phyloP scores from a whole-genome alignment of 805 yeast species.

The Myxozyma neotropica region DNA sequence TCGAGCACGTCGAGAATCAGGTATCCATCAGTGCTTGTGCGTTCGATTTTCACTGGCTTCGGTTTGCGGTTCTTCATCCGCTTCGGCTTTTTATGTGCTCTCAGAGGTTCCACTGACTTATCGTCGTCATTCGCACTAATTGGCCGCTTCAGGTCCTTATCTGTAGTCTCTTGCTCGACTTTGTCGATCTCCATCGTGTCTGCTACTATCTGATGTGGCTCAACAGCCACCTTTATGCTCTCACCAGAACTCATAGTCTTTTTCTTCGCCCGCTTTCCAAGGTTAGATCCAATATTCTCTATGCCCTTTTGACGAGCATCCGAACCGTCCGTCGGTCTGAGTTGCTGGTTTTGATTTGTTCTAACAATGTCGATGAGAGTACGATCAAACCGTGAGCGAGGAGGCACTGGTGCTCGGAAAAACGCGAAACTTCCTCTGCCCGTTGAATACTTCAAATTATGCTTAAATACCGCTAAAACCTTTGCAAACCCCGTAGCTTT shows the following conservation, averaged over 20 bases:
- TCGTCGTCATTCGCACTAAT: background rate
- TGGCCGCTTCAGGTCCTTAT: background rate
- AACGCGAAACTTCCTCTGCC: no score
- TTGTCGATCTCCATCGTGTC: background rate
- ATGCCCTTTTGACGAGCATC: no score
- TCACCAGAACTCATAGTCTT: background rate
- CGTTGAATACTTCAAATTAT: no score
- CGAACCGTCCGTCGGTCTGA: no score
- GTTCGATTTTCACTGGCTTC: conserved; percentile 59
- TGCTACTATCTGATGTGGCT: no score
- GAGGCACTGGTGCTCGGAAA: no score
- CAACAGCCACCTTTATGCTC: background rate
- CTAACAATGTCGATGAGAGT: no score
- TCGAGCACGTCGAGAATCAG: conserved; percentile 71
- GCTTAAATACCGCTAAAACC: background rate
- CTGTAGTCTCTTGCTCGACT: background rate
- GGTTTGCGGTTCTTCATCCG: conserved; percentile 30
- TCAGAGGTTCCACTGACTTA: background rate
- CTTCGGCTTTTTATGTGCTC: background rate
- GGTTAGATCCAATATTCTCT: no score
- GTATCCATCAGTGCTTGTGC: conserved; percentile 80
- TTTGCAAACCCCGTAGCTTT: background rate
- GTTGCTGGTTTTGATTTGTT: no score
- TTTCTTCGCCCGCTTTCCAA: no score
- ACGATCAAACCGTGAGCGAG: background rate